Percentiles rank a stretch among this genome's conserved stretches.
phyloP scores from a whole-genome alignment of 2,329 filamentous ascomycete genomes.

The Septoria linicola region DNA sequence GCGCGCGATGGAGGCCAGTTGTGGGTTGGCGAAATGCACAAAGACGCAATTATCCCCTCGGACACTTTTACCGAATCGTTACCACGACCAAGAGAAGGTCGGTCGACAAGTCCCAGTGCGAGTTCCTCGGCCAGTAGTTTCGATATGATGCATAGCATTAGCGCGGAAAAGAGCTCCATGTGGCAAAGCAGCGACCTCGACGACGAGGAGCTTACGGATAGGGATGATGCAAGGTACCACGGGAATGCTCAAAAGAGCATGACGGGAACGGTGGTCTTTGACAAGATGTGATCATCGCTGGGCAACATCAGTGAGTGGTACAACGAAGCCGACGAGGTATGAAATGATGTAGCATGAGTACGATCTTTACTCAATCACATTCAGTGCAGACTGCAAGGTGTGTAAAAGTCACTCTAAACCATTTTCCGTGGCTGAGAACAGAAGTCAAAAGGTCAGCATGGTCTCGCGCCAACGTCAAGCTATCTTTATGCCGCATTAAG shows the following conservation, averaged over 20 bases:
- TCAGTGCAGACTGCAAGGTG: too few species aligned
- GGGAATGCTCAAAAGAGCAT: slow-evolving; percentile 28
- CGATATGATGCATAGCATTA: slow-evolving; percentile 47
- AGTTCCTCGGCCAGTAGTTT: slow-evolving; percentile 43
- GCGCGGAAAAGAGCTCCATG: slow-evolving; percentile 41
- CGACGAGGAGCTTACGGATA: slow-evolving; percentile 24
- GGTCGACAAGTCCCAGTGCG: slow-evolving; percentile 26
- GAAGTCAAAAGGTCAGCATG: too few species aligned
- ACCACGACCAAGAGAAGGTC: slow-evolving; percentile 7
- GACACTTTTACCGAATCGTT: slow-evolving; percentile 30
- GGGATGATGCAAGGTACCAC: slow-evolving; percentile 31
- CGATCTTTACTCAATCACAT: too few species aligned
- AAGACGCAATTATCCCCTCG: slow-evolving; percentile 3
- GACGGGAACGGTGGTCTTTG: slow-evolving; percentile 39
- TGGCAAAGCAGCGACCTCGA: slow-evolving; percentile 26
- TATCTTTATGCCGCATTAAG: too few species aligned
- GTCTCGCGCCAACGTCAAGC: too few species aligned
- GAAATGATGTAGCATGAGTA: slow-evolving; percentile 2
- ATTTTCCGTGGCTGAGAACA: too few species aligned
- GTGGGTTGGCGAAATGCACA: slow-evolving; percentile 34
- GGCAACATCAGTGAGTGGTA: neutral
- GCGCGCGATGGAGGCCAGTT: slow-evolving; percentile 48
- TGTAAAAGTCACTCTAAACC: too few species aligned
- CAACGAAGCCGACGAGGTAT: neutral
- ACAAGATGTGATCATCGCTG: slow-evolving; percentile 38